A percentile compares a stretch with the other conserved stretches of the same genome.
These are phyloP conservation scores for Pyrenophora graminea DNA, from an alignment of 2,329 filamentous ascomycete genomes.

Conservation along the genomic window DNA sequence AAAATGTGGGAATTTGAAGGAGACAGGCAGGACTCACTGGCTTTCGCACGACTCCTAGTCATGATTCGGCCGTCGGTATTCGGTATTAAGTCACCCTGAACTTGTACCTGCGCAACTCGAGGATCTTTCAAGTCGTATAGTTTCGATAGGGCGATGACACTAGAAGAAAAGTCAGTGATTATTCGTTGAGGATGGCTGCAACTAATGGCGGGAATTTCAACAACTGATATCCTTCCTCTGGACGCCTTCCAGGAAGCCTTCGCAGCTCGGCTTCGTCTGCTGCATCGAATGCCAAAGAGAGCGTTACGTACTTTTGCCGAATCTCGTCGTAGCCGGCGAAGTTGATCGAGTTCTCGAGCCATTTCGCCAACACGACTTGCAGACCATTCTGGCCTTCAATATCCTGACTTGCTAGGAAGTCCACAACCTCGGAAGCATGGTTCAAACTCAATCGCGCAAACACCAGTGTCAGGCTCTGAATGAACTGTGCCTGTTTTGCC, in stretches of 20 bases:
- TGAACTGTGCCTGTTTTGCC: constrained; percentile 84
- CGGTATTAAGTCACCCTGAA: constrained; percentile 88
- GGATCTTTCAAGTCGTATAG: constrained; percentile 85
- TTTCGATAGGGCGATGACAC: constrained; percentile 89
- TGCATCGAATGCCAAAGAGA: not conserved
- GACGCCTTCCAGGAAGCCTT: too few relatives aligned
- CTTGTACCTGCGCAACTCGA: constrained; percentile 75
- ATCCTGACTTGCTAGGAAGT: constrained; percentile 84
- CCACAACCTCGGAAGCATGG: constrained; percentile 84
- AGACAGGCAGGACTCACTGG: constrained; percentile 60
- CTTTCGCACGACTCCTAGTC: constrained; percentile 86
- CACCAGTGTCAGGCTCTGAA: constrained; percentile 92
- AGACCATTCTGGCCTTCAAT: constrained; percentile 82
- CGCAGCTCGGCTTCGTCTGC: too few relatives aligned
- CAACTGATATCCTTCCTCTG: not conserved
- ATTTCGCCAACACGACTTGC: constrained; percentile 87
- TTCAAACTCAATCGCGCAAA: constrained; percentile 88
- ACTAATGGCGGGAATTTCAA: not conserved
- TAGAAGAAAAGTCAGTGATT: constrained; percentile 44
- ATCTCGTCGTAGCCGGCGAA: constrained; percentile 99
- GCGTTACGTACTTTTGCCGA: constrained; percentile 78
- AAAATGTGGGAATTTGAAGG: not conserved
- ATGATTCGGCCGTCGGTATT: constrained; percentile 78
- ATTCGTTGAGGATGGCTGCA: not conserved
- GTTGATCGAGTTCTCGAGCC: constrained; percentile 94